These are phyloP conservation scores for Leersia perrieri DNA, from an alignment of 176 grass and related monocot genomes.

Conservation along the genomic window DNA sequence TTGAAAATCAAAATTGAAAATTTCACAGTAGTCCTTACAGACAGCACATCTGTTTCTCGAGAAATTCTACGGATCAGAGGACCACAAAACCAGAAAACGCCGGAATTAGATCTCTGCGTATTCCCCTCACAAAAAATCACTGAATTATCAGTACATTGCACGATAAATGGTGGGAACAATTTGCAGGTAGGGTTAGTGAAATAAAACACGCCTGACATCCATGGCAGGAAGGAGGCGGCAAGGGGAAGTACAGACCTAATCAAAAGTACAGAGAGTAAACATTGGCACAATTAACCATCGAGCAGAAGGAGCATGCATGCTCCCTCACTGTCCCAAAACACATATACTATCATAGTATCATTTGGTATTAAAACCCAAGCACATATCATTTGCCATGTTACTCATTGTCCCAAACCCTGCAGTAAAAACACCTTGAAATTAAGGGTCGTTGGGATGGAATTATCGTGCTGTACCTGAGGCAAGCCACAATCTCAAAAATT, in stretches of 20 bases:
- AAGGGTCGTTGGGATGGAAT: too few relatives aligned
- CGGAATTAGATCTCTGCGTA: background rate
- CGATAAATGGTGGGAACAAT: background rate
- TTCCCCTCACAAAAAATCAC: background rate
- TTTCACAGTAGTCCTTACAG: background rate
- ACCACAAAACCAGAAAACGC: background rate
- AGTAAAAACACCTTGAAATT: too few relatives aligned
- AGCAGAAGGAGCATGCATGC: background rate
- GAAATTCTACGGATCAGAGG: background rate
- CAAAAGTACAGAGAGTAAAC: too few relatives aligned
- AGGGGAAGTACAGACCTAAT: background rate
- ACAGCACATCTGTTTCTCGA: background rate
- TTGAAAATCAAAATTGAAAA: background rate
- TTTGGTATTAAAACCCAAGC: background rate
- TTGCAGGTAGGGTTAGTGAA: background rate
- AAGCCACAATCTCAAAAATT: too few relatives aligned
- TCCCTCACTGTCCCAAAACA: too few relatives aligned
- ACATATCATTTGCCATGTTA: background rate
- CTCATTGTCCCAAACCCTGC: background rate
- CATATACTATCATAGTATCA: too few relatives aligned
- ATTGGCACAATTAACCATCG: background rate
- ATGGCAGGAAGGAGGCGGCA: background rate
- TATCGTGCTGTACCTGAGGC: too few relatives aligned
- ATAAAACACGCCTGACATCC: conserved; percentile 3
- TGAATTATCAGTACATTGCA: background rate